These are phyloP conservation scores for Colletotrichum aenigma DNA, from an alignment of 2,329 filamentous ascomycete species.

Conservation along the genomic window DNA sequence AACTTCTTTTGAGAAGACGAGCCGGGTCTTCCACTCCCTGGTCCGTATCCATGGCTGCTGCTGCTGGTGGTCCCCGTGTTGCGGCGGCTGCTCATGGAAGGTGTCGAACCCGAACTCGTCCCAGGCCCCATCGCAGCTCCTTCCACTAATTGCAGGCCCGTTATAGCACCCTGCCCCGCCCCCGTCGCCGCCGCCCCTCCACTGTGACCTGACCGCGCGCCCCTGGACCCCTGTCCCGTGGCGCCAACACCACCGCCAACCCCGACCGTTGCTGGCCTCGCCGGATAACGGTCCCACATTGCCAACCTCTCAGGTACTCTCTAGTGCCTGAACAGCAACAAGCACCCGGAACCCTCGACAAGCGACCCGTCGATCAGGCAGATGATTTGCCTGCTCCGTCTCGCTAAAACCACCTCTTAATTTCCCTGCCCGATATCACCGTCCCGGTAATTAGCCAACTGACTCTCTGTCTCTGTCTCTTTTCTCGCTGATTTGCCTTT, in stretches of 20 bases:
- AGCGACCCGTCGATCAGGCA: not conserved
- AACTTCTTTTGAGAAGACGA: slow-evolving; percentile 7
- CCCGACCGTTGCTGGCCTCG: not conserved
- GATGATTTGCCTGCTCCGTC: not conserved
- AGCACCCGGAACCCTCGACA: not conserved
- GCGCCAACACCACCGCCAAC: not conserved
- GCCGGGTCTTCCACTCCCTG: not conserved
- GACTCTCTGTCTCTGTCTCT: not conserved
- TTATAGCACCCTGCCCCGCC: not conserved
- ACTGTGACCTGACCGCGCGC: not conserved
- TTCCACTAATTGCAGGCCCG: slow-evolving; percentile 12
- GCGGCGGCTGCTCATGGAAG: not conserved
- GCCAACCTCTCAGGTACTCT: not conserved
- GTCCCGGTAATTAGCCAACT: not conserved
- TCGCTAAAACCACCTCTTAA: slow-evolving; percentile 1
- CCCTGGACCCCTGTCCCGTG: not conserved
- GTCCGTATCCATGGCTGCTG: not conserved
- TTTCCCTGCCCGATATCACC: not conserved
- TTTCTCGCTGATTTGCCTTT: not conserved
- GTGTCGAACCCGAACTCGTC: not conserved
- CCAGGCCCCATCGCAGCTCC: slow-evolving; percentile 2
- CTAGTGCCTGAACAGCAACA: not conserved
- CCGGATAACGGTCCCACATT: not conserved
- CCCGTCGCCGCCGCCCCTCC: not conserved
- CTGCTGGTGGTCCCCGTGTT: not conserved